Evolutionary conservation across 495 filamentous ascomycete species (phyloP).

Genomic region (Lasiosphaeris hirsuta): DNA sequence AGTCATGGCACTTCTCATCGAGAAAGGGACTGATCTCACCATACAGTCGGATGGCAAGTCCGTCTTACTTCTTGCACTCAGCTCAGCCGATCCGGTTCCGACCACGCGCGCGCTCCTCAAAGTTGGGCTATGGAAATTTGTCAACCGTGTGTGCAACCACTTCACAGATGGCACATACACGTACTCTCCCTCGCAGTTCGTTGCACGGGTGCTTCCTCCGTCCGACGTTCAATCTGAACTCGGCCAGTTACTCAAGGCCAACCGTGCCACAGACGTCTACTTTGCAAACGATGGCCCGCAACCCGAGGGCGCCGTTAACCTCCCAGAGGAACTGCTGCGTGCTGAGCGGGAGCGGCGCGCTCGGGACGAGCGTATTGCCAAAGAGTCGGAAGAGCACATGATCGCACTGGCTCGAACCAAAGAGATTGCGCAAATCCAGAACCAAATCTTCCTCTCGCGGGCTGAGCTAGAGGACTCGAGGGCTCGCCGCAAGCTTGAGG

Average conservation of each 20-base stretch:
- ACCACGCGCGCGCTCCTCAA: conserved; percentile 44
- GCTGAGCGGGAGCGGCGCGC: conserved; percentile 44
- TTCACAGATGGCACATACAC: conserved; percentile 41
- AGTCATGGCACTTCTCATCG: conserved; percentile 41
- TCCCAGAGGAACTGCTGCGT: conserved; percentile 41
- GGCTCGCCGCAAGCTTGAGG: conserved; percentile 34
- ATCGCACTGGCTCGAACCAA: conserved; percentile 36
- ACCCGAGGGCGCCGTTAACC: conserved; percentile 41
- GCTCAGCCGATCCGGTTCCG: conserved; percentile 40
- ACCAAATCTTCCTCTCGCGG: conserved; percentile 41
- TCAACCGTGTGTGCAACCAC: conserved; percentile 44
- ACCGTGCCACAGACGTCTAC: conserved; percentile 44
- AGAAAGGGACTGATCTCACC: conserved; percentile 38
- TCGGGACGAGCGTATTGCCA: conserved; percentile 33
- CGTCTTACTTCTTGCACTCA: conserved; percentile 41
- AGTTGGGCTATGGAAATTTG: conserved; percentile 44
- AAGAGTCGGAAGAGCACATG: conserved; percentile 36
- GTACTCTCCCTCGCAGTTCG: conserved; percentile 47
- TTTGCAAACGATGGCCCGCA: conserved; percentile 47
- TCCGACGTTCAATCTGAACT: conserved; percentile 35
- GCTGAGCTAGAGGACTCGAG: conserved; percentile 45
- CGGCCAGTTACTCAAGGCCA: conserved; percentile 37
- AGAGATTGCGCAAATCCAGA: conserved; percentile 41
- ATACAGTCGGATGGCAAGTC: conserved; percentile 45
- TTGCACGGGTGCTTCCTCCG: conserved; percentile 31